phyloP scores from a whole-genome alignment of 2,329 filamentous ascomycete species.

The Dothiorella sarmentorum region DNA sequence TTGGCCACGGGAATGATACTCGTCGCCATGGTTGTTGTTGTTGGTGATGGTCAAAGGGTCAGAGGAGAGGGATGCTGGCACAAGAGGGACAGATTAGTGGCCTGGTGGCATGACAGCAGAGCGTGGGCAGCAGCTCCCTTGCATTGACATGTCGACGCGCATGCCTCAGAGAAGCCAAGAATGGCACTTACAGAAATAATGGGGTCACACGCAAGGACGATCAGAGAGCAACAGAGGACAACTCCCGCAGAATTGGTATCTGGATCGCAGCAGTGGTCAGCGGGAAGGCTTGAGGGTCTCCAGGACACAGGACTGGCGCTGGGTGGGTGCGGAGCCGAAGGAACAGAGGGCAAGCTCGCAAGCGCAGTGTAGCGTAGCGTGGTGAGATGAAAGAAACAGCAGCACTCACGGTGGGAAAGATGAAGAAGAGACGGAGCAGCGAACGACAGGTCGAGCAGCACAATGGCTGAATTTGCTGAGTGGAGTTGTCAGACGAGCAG shows the following conservation, averaged over 20 bases:
- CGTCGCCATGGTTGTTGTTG: constrained; percentile 27
- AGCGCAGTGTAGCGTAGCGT: not conserved
- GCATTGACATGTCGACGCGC: constrained; percentile 16
- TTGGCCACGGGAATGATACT: constrained; percentile 51
- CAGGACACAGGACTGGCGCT: not conserved
- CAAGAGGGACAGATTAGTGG: constrained; percentile 8
- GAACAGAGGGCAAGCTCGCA: not conserved
- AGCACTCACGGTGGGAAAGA: not conserved
- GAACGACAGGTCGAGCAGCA: constrained; percentile 6
- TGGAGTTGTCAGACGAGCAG: constrained; percentile 3
- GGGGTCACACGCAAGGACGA: constrained; percentile 10
- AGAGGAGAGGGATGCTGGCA: constrained; percentile 6
- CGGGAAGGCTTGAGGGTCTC: not conserved
- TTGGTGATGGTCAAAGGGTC: not conserved
- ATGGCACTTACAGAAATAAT: constrained; percentile 14
- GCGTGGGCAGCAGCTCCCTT: constrained; percentile 17
- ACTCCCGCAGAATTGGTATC: constrained; percentile 12
- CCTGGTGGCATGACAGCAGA: constrained; percentile 15
- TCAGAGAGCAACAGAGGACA: not conserved
- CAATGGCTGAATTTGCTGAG: constrained; percentile 1
- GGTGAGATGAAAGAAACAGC: not conserved
- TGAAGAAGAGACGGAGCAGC: not conserved
- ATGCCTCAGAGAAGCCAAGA: constrained; percentile 16
- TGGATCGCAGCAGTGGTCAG: constrained; percentile 1
- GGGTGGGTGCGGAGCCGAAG: not conserved